Conservation (phyloP, 73 alveolate species). For the Paramecium biaurelia region DNA sequence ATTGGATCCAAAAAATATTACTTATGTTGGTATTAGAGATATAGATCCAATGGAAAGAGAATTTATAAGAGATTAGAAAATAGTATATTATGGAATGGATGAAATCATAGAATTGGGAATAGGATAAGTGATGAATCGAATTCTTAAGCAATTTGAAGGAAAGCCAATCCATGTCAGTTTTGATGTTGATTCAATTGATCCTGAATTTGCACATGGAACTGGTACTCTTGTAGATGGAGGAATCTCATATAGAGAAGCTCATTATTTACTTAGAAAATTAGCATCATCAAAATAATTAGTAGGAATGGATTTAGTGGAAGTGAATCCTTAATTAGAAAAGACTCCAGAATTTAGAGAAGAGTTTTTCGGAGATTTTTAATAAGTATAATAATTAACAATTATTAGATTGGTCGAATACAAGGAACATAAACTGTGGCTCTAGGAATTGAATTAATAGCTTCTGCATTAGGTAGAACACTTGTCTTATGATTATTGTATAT, state of each 20-base stretch:
- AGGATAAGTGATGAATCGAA: not conserved
- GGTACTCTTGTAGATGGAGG: constrained; percentile 46
- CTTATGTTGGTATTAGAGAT: not conserved
- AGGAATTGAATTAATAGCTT: constrained; percentile 27
- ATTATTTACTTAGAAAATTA: constrained; percentile 6
- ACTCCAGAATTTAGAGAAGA: constrained; percentile 34
- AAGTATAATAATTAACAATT: not conserved
- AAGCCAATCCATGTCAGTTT: constrained; percentile 39
- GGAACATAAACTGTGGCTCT: constrained; percentile 40
- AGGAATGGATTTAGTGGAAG: constrained; percentile 24
- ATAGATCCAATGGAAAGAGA: constrained; percentile 6
- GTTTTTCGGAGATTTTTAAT: constrained; percentile 39
- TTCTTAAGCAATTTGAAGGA: constrained; percentile 27
- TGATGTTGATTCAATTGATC: constrained; percentile 32
- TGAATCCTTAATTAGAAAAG: not conserved
- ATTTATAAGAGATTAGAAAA: not conserved
- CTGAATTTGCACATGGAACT: constrained; percentile 45
- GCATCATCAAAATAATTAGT: constrained; percentile 4
- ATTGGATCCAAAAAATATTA: not conserved
- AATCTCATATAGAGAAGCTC: constrained; percentile 40
- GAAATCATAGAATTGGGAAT: constrained; percentile 35
- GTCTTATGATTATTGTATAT: not conserved
- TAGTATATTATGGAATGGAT: constrained; percentile 29
- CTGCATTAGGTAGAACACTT: constrained; percentile 46
- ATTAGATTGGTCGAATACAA: constrained; percentile 38